Evolutionary conservation across 2,329 filamentous ascomycete species (phyloP).

Genomic region (Fusarium hostae): DNA sequence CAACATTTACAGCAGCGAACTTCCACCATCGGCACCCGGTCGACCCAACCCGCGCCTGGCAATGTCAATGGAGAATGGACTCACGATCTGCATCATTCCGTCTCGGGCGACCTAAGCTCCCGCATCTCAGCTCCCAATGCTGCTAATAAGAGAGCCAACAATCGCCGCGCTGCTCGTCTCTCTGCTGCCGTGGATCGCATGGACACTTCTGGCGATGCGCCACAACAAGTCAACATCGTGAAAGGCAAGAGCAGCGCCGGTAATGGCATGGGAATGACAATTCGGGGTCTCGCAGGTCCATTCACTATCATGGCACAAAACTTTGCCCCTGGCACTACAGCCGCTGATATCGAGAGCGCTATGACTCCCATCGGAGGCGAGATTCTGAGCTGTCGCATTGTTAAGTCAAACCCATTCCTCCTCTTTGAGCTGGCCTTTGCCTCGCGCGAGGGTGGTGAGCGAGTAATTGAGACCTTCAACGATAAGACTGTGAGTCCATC

Average conservation of each 20-base stretch:
- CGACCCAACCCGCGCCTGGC: slow-evolving; percentile 52
- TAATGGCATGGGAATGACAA: slow-evolving; percentile 68
- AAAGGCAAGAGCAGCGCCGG: slow-evolving; percentile 22
- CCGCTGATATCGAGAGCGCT: slow-evolving; percentile 84
- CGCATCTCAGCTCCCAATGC: slow-evolving; percentile 57
- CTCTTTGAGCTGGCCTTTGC: slow-evolving; percentile 82
- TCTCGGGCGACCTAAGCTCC: slow-evolving; percentile 57
- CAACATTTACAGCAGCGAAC: slow-evolving; percentile 38
- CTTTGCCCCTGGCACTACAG: slow-evolving; percentile 83
- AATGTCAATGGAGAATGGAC: slow-evolving; percentile 77
- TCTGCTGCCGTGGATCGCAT: slow-evolving; percentile 58
- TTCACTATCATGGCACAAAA: slow-evolving; percentile 81
- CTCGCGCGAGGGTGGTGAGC: slow-evolving; percentile 77
- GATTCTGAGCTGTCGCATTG: slow-evolving; percentile 73
- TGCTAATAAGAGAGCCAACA: slow-evolving; percentile 31
- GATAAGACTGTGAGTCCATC: slow-evolving; percentile 69
- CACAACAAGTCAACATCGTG: slow-evolving; percentile 52
- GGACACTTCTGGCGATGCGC: slow-evolving; percentile 48
- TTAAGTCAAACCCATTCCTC: slow-evolving; percentile 76
- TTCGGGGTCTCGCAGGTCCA: slow-evolving; percentile 78
- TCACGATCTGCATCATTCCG: slow-evolving; percentile 71
- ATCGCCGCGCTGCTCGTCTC: slow-evolving; percentile 52
- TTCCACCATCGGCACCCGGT: slow-evolving; percentile 33
- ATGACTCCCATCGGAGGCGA: slow-evolving; percentile 80
- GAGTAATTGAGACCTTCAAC: slow-evolving; percentile 80